Evolutionary conservation across 1,139 yeast species (phyloP).

Genomic region (Petasospora fabianii): DNA sequence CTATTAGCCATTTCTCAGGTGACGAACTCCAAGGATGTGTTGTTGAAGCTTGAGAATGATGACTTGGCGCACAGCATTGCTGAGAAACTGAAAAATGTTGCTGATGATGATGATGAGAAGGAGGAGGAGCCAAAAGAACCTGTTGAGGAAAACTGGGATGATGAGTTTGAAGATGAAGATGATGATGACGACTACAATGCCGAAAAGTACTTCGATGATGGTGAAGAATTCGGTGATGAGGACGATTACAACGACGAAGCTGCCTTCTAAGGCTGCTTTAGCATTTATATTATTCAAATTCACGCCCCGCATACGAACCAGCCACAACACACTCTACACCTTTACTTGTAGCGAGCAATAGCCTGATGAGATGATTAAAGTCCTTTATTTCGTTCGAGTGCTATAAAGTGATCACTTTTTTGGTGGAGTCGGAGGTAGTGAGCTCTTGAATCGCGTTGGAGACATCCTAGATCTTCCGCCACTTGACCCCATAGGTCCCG

Average conservation of each 20-base stretch:
- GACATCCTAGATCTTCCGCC: slow-evolving; percentile 17
- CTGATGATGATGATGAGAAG: slow-evolving; percentile 51
- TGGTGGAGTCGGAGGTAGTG: slow-evolving; percentile 21
- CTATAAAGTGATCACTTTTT: no score
- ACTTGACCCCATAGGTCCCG: slow-evolving; percentile 9
- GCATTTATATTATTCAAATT: no score
- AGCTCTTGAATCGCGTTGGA: slow-evolving; percentile 22
- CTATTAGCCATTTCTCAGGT: slow-evolving; percentile 49
- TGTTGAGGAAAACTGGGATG: slow-evolving; percentile 47
- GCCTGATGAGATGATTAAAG: no score
- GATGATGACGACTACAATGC: slow-evolving; percentile 67
- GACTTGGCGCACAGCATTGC: slow-evolving; percentile 38
- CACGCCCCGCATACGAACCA: no score
- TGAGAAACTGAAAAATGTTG: slow-evolving; percentile 59
- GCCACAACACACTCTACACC: no score
- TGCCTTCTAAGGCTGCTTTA: slow-evolving; percentile 62
- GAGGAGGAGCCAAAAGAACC: slow-evolving; percentile 35
- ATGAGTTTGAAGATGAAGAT: slow-evolving; percentile 80
- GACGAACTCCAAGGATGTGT: slow-evolving; percentile 30
- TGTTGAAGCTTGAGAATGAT: slow-evolving; percentile 31
- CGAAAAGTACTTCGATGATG: slow-evolving; percentile 65
- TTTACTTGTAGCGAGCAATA: no score
- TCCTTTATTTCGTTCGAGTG: no score
- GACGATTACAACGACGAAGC: slow-evolving; percentile 61
- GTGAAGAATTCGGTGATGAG: slow-evolving; percentile 46